Conservation (phyloP, 148 eudicot genomes). For the Beta vulgaris region DNA sequence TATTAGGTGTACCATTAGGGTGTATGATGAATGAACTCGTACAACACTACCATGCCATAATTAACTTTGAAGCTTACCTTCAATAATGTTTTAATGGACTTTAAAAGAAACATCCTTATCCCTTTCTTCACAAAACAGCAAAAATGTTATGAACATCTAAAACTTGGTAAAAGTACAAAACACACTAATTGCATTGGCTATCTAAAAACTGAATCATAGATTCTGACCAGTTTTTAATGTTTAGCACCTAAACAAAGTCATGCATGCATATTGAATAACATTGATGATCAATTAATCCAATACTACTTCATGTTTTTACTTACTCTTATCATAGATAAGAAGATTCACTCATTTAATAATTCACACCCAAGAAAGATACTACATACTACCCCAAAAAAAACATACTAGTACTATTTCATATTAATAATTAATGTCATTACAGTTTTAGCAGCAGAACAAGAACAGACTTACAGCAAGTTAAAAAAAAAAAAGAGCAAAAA, state of each 20-base stretch:
- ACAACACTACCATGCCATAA: too few relatives aligned
- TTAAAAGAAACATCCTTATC: not conserved
- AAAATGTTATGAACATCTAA: slow-evolving; percentile 17
- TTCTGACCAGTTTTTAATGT: slow-evolving; percentile 29
- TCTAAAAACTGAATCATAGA: slow-evolving; percentile 35
- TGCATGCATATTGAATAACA: not conserved
- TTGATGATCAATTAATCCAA: too few relatives aligned
- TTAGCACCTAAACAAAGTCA: slow-evolving; percentile 10
- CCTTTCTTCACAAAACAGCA: slow-evolving; percentile 6
- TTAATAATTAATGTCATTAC: slow-evolving; percentile 21
- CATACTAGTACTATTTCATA: not conserved
- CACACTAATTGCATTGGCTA: slow-evolving; percentile 33
- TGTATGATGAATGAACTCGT: too few relatives aligned
- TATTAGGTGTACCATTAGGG: too few relatives aligned
- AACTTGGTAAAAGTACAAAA: slow-evolving; percentile 27
- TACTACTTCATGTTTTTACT: not conserved
- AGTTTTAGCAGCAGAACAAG: slow-evolving; percentile 15
- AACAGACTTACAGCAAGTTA: slow-evolving; percentile 20
- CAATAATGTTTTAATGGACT: too few relatives aligned
- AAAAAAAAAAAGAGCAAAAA: slow-evolving; percentile 18
- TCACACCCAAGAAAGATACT: slow-evolving; percentile 18
- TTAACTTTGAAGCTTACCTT: too few relatives aligned
- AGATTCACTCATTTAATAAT: slow-evolving; percentile 11
- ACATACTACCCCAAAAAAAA: not conserved
- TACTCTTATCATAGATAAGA: not conserved